Evolutionary conservation across 768 basidiomycete genomes (phyloP), one percentile per base, ranked within the genome.

Genomic region (Suillus clintonianus): DNA sequence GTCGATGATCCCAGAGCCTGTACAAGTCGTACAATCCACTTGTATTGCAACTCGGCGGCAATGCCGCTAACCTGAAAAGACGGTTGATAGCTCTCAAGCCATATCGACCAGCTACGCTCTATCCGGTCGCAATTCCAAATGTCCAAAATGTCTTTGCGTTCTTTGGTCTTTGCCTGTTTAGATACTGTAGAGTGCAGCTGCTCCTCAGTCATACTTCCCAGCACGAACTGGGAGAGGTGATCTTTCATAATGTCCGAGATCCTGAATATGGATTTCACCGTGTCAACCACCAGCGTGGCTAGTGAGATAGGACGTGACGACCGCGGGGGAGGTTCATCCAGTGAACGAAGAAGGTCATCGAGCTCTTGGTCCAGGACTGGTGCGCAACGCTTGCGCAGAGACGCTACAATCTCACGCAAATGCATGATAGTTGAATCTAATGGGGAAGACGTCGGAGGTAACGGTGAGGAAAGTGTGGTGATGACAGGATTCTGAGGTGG

Each of bases 371-470:
- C 91, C 41, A 89, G 83, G 19, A 82, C 77, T 7, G 91, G 90
- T 2, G 90, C 89, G 59, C 89, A 91, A 54, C 90, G 85, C 68
- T 85, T 73, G 19, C 81, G 82, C 14, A 92, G 76, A 30, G 81
- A 78, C 8, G 64, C 53, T 13, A 91, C 74, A 11, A 87, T 75
- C 59, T 89, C 87, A 36, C 80, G 81, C 32, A 91, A 77, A 61
- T 88, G 77, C 36, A 73, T 74, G n/a, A 85, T 68, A 19, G 84
- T 79, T 22, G 88, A 87, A 51, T 83, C 80, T 17, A 92, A 78
- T 0, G 89, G 90, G 1, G 88, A 86, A 1, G 88, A 84, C 0
- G 90, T 89, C 0, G 91, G 91, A 2, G 89, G 80, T 13, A 88
- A 76, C 0, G 87, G 90, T 2, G 84, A 79, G 7, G 86, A 82